A percentile compares a stretch with the other conserved stretches of the same genome.
phyloP scores from a whole-genome alignment of 148 eudicot genomes.

The Camellia granthamiana region DNA sequence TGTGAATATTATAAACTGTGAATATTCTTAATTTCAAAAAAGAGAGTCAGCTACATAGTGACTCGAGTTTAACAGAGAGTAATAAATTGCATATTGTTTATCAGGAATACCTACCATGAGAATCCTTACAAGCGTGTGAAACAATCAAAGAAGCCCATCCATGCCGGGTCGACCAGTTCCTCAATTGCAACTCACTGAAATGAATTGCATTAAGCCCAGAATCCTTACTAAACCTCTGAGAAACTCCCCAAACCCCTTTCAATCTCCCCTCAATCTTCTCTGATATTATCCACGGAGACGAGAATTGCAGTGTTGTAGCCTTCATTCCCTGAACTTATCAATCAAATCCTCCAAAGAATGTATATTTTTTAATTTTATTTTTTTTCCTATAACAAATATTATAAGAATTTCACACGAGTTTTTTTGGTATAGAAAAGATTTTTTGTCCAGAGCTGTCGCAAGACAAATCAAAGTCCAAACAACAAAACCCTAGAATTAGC shows the following conservation, averaged over 20 bases:
- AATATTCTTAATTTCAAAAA: too few species aligned
- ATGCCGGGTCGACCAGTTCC: background rate
- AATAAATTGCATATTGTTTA: background rate
- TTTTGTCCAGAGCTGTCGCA: too few species aligned
- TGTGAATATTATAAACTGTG: too few species aligned
- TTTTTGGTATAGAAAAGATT: background rate
- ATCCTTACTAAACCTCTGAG: background rate
- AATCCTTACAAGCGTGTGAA: conserved; percentile 10
- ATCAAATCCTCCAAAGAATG: background rate
- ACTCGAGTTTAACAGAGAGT: too few species aligned
- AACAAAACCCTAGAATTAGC: background rate
- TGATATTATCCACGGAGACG: background rate
- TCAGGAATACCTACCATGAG: background rate
- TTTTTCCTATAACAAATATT: too few species aligned
- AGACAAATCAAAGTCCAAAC: background rate
- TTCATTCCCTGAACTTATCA: background rate
- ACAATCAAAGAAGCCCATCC: background rate
- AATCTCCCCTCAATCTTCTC: conserved; percentile 4
- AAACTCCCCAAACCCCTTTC: background rate
- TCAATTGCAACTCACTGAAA: background rate
- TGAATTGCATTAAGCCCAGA: background rate
- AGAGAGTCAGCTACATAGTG: too few species aligned
- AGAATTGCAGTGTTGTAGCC: background rate
- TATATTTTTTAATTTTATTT: too few species aligned
- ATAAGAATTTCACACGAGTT: background rate